phyloP scores from a whole-genome alignment of 257 asterid genomes.

The Schizonepeta tenuifolia region DNA sequence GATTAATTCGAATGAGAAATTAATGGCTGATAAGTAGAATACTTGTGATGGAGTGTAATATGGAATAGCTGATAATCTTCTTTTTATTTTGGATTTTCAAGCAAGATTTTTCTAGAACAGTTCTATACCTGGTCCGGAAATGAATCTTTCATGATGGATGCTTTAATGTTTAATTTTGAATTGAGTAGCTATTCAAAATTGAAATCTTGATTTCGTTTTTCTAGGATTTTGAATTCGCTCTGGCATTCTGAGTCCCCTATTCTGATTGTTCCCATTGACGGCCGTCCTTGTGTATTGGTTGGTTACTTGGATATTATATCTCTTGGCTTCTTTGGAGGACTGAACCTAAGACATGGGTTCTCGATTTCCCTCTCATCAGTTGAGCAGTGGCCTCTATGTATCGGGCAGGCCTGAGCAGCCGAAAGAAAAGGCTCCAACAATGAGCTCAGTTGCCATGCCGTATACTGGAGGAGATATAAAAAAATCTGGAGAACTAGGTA shows the following conservation, averaged over 20 bases:
- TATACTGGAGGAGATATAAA: constrained; percentile 86
- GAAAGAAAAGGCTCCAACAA: constrained; percentile 59
- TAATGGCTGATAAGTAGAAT: constrained; percentile 21
- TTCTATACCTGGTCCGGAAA: constrained; percentile 20
- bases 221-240: constrained; percentile 37
- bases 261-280: constrained; percentile 5
- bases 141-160: constrained; percentile 11
- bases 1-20: background rate
- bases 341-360: constrained; percentile 57
- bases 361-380: constrained; percentile 75
- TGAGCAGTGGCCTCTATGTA: constrained; percentile 77
- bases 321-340: constrained; percentile 32
- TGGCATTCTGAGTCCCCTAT: constrained; percentile 24
- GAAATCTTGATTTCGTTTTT: constrained; percentile 25
- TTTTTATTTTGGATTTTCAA: background rate
- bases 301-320: constrained; percentile 6
- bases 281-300: constrained; percentile 19
- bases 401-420: constrained; percentile 84
- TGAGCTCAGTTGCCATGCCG: constrained; percentile 72
- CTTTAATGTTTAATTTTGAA: constrained; percentile 5
- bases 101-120: background rate
- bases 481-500: constrained; percentile 83
- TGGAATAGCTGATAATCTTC: constrained; percentile 12
- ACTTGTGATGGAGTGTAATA: constrained; percentile 23
- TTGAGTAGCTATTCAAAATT: background rate